Percentiles rank a stretch among this genome's conserved stretches.
Evolutionary conservation across 192 early-diverging fungal species (phyloP).

Genomic region (Podila minutissima): DNA sequence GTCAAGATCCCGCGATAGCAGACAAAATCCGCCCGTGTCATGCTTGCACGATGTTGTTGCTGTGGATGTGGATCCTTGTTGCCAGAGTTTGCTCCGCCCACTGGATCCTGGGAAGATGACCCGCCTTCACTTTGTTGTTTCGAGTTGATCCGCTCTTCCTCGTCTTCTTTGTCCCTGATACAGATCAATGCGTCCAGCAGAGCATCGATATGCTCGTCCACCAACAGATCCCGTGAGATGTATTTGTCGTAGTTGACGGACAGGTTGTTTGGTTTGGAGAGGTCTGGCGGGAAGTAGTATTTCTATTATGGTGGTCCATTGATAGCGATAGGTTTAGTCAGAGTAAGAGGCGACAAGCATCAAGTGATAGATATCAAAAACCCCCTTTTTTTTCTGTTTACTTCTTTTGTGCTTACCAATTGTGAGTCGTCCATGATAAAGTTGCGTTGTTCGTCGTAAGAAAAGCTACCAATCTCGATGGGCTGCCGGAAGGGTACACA

Average conservation of each 20-base stretch:
- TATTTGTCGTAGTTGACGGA: conserved; percentile 76
- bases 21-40: conserved; percentile 45
- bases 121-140: conserved; percentile 3
- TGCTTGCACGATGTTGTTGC: not conserved
- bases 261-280: conserved; percentile 58
- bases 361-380: not conserved
- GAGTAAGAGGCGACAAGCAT: conserved; percentile 10
- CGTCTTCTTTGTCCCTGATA: conserved; percentile 32
- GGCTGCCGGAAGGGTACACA: conserved; percentile 68
- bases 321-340: not conserved
- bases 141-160: not conserved
- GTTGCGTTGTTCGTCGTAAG: conserved; percentile 65
- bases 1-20: conserved; percentile 92
- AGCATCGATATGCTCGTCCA: conserved; percentile 85
- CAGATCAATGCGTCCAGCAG: conserved; percentile 71
- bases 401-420: conserved; percentile 37
- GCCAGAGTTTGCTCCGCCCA: conserved; percentile 39
- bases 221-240: conserved; percentile 64
- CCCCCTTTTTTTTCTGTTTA: not conserved
- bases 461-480: conserved; percentile 71
- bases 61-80: not conserved
- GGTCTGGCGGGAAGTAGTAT: conserved; percentile 65
- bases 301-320: conserved; percentile 37
- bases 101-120: conserved; percentile 9
- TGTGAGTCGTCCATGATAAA: conserved; percentile 71